Base-by-base conservation (phyloP, 2,329 filamentous ascomycete species). In the Botryotinia calthae region DNA sequence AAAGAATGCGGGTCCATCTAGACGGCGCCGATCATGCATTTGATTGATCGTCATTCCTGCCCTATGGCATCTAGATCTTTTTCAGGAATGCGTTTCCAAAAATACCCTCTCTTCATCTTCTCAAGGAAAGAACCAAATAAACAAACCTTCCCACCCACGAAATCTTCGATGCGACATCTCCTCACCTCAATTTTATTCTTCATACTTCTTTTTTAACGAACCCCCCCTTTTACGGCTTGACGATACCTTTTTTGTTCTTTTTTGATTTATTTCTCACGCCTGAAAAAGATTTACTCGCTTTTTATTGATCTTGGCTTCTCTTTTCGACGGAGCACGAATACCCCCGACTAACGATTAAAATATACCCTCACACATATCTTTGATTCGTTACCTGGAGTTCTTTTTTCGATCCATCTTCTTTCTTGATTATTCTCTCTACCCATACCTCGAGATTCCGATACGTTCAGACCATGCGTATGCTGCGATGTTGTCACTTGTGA, bases 311-410 rank as follows among this genome's bases (percentile, higher is more conserved):
- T n/a, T 54, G 25, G 28, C n/a, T 64, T 61, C 34, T 48, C 40
- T n/a, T 63, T 56, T 56, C 51, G 51, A 54, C 48, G 48, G 48
- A 54, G 51, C 68, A 65, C 61, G 70, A 72, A 44, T 67, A 58
- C 51, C 37, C 70, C 70, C 70, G 61, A 72, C 58, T 58, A 59
- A 67, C 70, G 70, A 67, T 64, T 62, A 59, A 66, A 44, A 56
- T 40, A 59, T 66, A 58, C 40, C 61, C 70, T 54, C 59, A 28
- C 10, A 48, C 70, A 72, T 67, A 72, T 64, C 58, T 63, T 59
- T 67, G 70, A 72, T 72, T 72, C 70, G 62, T 72, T 67, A 58
- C 62, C 62, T 58, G 70, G 70, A 72, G 70, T 71, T 37, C 37
- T 54, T 54, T 59, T 70, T 66, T 70, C 37, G 40, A 67, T 22